These are phyloP conservation scores for Pyrenophora tritici-repentis DNA, from an alignment of 2,329 filamentous ascomycete genomes.

Conservation along the genomic window DNA sequence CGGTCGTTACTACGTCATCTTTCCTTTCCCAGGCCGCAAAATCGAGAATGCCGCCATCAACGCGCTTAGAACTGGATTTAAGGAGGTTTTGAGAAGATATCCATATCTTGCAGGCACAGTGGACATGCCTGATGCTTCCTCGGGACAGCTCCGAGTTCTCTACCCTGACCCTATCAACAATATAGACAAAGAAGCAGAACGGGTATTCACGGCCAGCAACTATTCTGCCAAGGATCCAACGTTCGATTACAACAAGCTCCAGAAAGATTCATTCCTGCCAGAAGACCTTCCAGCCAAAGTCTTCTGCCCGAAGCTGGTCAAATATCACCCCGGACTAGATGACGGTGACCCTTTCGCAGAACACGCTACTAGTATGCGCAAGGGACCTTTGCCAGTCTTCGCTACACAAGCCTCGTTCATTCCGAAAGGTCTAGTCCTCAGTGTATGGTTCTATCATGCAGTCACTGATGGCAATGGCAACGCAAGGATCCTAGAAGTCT, in stretches of 20 bases:
- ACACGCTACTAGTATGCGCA: conserved; percentile 9
- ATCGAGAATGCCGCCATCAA: conserved; percentile 14
- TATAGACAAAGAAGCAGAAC: conserved; percentile 10
- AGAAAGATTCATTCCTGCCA: conserved; percentile 16
- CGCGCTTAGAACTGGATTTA: conserved; percentile 15
- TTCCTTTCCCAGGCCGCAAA: conserved; percentile 19
- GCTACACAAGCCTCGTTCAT: conserved; percentile 33
- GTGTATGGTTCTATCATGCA: conserved; percentile 33
- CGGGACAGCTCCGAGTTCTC: conserved; percentile 9
- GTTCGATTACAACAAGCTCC: conserved; percentile 11
- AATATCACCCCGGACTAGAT: conserved; percentile 18
- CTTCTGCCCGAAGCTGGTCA: conserved; percentile 17
- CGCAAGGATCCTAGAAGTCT: conserved; percentile 17
- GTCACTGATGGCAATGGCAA: conserved; percentile 26
- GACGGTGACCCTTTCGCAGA: conserved; percentile 18
- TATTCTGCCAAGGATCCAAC: not conserved
- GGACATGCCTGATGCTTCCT: conserved; percentile 7
- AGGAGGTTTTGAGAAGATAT: conserved; percentile 14
- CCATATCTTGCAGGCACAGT: conserved; percentile 26
- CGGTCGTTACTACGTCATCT: conserved; percentile 21
- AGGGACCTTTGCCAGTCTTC: conserved; percentile 25
- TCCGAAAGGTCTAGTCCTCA: conserved; percentile 34
- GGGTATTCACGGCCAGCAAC: conserved; percentile 12
- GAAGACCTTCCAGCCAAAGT: conserved; percentile 9
- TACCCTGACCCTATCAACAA: conserved; percentile 13